phyloP scores from a whole-genome alignment of 108 stramenopile species.

The Skeletonema grethae region DNA sequence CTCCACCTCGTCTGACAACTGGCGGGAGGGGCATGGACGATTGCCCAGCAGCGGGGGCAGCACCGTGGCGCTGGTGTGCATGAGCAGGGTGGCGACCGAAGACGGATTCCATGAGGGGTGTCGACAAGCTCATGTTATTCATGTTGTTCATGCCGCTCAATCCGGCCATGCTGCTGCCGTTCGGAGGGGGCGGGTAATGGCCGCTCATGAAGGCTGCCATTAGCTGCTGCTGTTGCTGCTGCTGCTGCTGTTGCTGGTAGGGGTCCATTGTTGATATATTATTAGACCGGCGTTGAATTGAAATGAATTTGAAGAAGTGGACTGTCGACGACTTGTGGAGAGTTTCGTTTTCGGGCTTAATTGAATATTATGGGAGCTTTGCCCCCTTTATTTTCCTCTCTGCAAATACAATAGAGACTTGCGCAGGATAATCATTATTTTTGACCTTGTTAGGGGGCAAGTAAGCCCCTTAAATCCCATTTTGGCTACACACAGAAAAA shows the following conservation, averaged over 20 bases:
- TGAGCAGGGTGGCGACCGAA: background rate
- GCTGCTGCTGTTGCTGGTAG: background rate
- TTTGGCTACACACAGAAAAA: background rate
- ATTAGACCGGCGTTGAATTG: too few species aligned
- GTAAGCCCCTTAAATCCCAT: background rate
- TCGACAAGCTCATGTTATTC: background rate
- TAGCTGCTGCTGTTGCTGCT: background rate
- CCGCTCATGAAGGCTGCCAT: slow-evolving; percentile 1
- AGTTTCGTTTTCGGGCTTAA: too few species aligned
- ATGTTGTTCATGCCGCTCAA: background rate
- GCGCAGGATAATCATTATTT: too few species aligned
- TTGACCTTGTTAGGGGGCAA: too few species aligned
- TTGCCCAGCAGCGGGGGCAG: background rate
- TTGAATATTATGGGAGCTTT: too few species aligned
- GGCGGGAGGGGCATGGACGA: background rate
- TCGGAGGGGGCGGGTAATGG: background rate
- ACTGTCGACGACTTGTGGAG: background rate
- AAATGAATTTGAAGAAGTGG: too few species aligned
- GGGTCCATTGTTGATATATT: background rate
- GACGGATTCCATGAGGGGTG: slow-evolving; percentile 1
- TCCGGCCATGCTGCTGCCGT: background rate
- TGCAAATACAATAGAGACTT: too few species aligned
- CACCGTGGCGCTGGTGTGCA: background rate
- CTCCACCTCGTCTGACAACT: background rate
- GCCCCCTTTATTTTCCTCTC: too few species aligned